Percentiles rank a stretch among this genome's conserved stretches.
phyloP scores from a whole-genome alignment of 1,139 yeast species.

The Zygosaccharomyces pseudobailii region DNA sequence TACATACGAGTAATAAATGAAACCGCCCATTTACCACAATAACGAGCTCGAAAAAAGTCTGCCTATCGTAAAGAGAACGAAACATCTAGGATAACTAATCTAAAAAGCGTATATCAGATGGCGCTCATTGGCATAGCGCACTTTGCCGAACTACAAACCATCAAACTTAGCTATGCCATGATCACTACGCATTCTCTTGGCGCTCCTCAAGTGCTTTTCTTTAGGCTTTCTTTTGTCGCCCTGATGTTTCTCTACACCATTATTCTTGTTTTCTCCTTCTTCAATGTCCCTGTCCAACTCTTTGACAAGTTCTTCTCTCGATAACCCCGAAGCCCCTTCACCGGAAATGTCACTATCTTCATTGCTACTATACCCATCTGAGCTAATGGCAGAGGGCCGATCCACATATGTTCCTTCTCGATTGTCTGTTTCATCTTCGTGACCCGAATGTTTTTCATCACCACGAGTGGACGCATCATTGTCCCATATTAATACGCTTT shows the following conservation, averaged over 20 bases:
- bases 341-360: conserved; percentile 16
- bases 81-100: too few species aligned
- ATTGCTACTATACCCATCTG: conserved; percentile 6
- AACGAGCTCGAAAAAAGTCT: too few species aligned
- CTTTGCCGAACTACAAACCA: conserved; percentile 40
- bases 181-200: conserved; percentile 40
- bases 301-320: conserved; percentile 30
- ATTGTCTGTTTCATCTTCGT: too few species aligned
- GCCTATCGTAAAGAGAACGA: too few species aligned
- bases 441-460: background rate
- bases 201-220: conserved; percentile 13
- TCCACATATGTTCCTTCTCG: conserved; percentile 9
- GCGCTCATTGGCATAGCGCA: too few species aligned
- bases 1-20: too few species aligned
- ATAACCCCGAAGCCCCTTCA: conserved; percentile 19
- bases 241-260: conserved; percentile 10
- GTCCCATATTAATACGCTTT: conserved; percentile 70
- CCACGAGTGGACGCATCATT: conserved; percentile 14
- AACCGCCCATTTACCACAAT: too few species aligned
- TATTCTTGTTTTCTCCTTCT: conserved; percentile 19
- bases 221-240: conserved; percentile 10
- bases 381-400: background rate
- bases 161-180: conserved; percentile 68
- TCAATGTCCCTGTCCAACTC: conserved; percentile 29
- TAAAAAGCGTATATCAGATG: too few species aligned